These are phyloP conservation scores for Blastobotrys persicus DNA, from an alignment of 1,139 yeast genomes.

Conservation along the genomic window DNA sequence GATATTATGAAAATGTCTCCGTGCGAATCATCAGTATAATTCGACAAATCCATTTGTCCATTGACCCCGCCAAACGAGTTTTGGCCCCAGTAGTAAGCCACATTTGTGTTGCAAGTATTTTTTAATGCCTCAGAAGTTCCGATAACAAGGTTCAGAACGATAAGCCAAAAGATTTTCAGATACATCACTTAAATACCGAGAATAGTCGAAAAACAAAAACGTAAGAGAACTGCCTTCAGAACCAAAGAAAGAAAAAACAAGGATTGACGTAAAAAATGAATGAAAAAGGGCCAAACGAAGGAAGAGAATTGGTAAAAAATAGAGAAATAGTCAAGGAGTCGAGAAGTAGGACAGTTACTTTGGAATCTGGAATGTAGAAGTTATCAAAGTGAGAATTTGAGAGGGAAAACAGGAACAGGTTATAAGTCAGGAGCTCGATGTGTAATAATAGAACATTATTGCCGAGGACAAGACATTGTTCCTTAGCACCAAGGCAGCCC, in stretches of 20 bases:
- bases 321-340: too few species aligned
- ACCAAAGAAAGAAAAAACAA: not conserved
- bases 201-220: not conserved
- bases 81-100: slow-evolving; percentile 93
- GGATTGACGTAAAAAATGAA: not conserved
- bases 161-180: not conserved
- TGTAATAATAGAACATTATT: too few species aligned
- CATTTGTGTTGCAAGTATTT: slow-evolving; percentile 45
- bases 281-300: too few species aligned
- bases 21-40: slow-evolving; percentile 66
- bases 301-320: too few species aligned
- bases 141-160: slow-evolving; percentile 4
- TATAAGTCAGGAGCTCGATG: too few species aligned
- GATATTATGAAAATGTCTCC: slow-evolving; percentile 74
- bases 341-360: too few species aligned
- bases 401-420: too few species aligned
- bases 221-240: not conserved
- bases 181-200: not conserved
- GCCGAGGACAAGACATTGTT: too few species aligned
- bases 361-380: too few species aligned
- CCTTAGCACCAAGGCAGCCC: too few species aligned
- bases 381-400: too few species aligned
- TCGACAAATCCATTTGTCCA: slow-evolving; percentile 62
- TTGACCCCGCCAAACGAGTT: slow-evolving; percentile 60
- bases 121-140: slow-evolving; percentile 22